A percentile compares a stretch with the other conserved stretches of the same genome.
phyloP scores from a whole-genome alignment of 192 early-diverging fungal species.

The Coemansia sp. region DNA sequence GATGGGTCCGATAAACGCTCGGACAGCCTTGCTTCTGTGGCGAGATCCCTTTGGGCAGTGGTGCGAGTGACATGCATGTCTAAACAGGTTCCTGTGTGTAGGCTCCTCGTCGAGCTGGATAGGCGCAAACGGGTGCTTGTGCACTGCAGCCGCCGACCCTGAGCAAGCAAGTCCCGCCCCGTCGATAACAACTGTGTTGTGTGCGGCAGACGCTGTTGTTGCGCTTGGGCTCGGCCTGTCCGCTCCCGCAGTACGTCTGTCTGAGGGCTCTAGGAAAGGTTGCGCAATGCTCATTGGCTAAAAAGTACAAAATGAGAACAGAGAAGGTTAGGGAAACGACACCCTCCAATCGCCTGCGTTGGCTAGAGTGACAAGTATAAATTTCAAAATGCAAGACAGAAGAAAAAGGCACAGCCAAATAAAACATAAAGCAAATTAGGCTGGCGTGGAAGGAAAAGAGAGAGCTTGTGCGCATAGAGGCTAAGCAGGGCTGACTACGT shows the following conservation, averaged over 20 bases:
- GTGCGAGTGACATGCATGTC: conserved; percentile 2
- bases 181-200: neutral
- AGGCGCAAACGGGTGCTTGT: conserved; percentile 44
- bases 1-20: conserved; percentile 43
- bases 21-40: conserved; percentile 16
- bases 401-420: neutral
- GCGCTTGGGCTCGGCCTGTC: neutral
- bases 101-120: conserved; percentile 29
- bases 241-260: neutral
- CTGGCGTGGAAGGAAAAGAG: neutral
- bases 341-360: conserved; percentile 4
- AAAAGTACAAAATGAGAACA: neutral
- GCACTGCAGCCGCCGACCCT: conserved; percentile 14
- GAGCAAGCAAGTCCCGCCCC: neutral
- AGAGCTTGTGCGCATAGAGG: neutral
- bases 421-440: neutral
- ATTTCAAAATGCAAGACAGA: neutral
- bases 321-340: neutral
- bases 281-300: conserved; percentile 8
- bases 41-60: conserved; percentile 9
- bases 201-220: neutral
- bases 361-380: neutral
- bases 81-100: conserved; percentile 27
- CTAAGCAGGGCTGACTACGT: neutral
- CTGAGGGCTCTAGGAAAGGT: neutral